A percentile compares a stretch with the other conserved stretches of the same genome.
phyloP scores from a whole-genome alignment of 140 eudicot species.

The Anethum foeniculum region DNA sequence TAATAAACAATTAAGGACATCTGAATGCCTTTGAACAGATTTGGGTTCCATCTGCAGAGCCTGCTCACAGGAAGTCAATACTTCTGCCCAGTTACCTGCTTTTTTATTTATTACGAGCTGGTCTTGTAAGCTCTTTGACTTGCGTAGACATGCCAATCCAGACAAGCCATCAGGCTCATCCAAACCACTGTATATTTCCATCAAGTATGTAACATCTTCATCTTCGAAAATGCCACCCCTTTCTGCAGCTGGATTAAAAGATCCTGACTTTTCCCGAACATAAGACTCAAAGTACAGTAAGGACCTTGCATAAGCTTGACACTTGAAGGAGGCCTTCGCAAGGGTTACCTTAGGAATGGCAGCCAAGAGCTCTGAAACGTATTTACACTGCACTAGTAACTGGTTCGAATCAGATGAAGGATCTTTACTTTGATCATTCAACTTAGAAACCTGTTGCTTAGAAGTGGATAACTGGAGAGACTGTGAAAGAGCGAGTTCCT shows the following conservation, averaged over 20 bases:
- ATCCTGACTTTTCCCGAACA: slow-evolving; percentile 88
- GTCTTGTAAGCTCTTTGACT: slow-evolving; percentile 85
- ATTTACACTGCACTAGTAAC: slow-evolving; percentile 64
- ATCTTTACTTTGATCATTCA: slow-evolving; percentile 37
- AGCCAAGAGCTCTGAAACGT: slow-evolving; percentile 80
- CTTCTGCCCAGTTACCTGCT: slow-evolving; percentile 99
- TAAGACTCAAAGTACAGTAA: slow-evolving; percentile 88
- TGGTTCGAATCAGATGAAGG: slow-evolving; percentile 41
- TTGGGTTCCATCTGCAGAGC: slow-evolving; percentile 97
- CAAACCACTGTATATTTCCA: slow-evolving; percentile 86
- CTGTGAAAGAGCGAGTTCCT: slow-evolving; percentile 82
- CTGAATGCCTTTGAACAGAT: slow-evolving; percentile 95
- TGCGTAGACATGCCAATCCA: slow-evolving; percentile 83
- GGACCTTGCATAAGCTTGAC: slow-evolving; percentile 97
- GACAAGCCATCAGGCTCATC: slow-evolving; percentile 98
- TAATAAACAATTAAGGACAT: slow-evolving; percentile 80
- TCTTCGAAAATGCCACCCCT: slow-evolving; percentile 82
- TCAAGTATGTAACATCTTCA: slow-evolving; percentile 77
- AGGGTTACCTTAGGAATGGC: slow-evolving; percentile 93
- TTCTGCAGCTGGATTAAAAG: slow-evolving; percentile 91
- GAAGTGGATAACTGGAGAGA: slow-evolving; percentile 48
- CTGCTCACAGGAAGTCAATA: slow-evolving; percentile 91
- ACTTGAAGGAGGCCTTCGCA: slow-evolving; percentile 93
- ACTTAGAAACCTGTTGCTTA: slow-evolving; percentile 48
- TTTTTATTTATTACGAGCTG: slow-evolving; percentile 76